phyloP scores from a whole-genome alignment of 164 flowering plant genomes.

The Chloranthus sessilifolius region DNA sequence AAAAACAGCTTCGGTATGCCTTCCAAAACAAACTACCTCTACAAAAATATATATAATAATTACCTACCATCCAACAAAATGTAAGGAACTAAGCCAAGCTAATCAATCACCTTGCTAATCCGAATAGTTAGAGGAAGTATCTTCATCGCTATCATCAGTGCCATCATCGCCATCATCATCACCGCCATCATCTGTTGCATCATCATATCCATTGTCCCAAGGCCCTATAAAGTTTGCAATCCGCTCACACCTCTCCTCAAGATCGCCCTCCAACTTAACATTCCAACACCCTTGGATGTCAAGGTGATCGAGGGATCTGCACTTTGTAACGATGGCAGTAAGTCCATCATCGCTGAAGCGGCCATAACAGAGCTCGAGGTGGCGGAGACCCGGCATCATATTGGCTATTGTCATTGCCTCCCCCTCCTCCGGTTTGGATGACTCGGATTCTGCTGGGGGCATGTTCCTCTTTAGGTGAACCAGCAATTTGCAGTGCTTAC shows the following conservation, averaged over 20 bases:
- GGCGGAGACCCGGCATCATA: constrained; percentile 66
- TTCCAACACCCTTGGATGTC: constrained; percentile 68
- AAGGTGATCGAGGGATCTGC: constrained; percentile 36
- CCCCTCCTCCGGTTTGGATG: constrained; percentile 31
- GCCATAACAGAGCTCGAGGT: constrained; percentile 60
- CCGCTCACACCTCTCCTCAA: constrained; percentile 16
- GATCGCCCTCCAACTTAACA: constrained; percentile 33
- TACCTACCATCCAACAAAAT: background rate
- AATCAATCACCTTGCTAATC: background rate
- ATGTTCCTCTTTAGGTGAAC: constrained; percentile 42
- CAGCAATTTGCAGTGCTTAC: constrained; percentile 52
- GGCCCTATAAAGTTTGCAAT: constrained; percentile 25
- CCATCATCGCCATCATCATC: background rate
- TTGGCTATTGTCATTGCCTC: constrained; percentile 68
- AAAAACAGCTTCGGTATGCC: no score
- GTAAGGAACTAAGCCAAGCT: background rate
- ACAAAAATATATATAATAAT: background rate
- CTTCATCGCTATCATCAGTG: background rate
- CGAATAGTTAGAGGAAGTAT: background rate
- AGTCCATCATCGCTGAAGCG: constrained; percentile 27
- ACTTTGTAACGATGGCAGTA: constrained; percentile 23
- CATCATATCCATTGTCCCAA: constrained; percentile 10
- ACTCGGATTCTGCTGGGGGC: constrained; percentile 42
- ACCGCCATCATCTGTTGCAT: constrained; percentile 18
- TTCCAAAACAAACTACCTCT: no score